Evolutionary conservation across 805 yeast species (phyloP), one percentile per base, ranked within the genome.

Genomic region (Metschnikowia peoriensis): DNA sequence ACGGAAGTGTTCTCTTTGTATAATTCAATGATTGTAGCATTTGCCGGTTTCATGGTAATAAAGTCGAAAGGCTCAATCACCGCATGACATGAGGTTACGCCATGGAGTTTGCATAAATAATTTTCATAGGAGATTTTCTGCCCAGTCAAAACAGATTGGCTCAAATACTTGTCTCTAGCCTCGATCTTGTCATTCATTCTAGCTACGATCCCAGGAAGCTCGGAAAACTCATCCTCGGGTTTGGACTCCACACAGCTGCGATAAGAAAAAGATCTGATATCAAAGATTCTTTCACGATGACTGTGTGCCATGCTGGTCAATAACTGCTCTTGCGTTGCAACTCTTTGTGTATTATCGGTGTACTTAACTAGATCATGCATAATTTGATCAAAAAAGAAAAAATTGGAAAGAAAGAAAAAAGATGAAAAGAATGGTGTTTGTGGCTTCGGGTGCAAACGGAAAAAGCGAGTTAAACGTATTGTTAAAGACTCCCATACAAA

Each of bases 41-140:
- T 27, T 2, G 49, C 45, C 6, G 56, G 56, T 17, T 32, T 29
- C 50, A 53, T 32, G 27, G 28, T 27, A 7, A n/a, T 11, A 28
- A 50, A 53, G 40, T 53, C 56, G 6, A 50, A 47, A 6, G 56
- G 56, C 38, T 47, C 50, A 7, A 53, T 34, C 11, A 45, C 10
- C 32, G 16, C 32, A 15, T 27, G 29, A 9, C 16, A n/a, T 2
- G 41, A 6, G 12, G 11, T 17, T 28, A 6, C 15, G 6, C 28
- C 27, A 12, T 28, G 15, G 14, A 37, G 7, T 6, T 38, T 34
- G 16, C 42, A 28, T 10, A 45, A 17, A 37, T 45, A 50, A 10
- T 45, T 41, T 2, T 50, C 49, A 28, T 45, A 50, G 6, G 43
- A 16, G 14, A 22, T 9, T 10, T 28, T 15, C 7, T 7, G 16